A percentile compares a stretch with the other conserved stretches of the same genome.
Conservation (phyloP, 2,329 filamentous ascomycete species). For the Herpotrichia juniperi region DNA sequence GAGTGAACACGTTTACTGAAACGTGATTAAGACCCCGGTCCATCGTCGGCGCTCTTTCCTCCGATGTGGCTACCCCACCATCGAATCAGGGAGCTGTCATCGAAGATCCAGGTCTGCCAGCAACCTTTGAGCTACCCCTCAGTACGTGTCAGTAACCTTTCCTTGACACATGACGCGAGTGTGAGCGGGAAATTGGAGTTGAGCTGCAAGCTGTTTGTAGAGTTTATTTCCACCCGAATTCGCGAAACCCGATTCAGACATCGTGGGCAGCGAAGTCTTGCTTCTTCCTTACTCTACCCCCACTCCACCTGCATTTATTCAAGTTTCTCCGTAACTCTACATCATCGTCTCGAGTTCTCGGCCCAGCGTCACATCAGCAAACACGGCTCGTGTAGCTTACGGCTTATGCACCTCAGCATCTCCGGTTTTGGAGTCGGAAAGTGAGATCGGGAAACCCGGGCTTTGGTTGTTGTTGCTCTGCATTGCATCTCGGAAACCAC, state of each 20-base stretch:
- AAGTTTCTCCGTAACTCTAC: neutral
- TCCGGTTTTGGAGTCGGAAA: no score
- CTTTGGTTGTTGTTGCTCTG: no score
- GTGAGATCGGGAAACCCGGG: no score
- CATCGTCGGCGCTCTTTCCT: neutral
- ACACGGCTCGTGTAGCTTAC: no score
- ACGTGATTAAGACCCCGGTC: neutral
- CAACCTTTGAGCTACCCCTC: conserved; percentile 1
- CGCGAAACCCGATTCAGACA: no score
- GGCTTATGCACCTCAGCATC: no score
- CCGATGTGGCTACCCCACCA: neutral
- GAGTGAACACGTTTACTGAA: neutral
- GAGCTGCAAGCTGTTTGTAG: neutral
- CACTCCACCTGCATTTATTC: neutral
- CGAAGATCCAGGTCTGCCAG: neutral
- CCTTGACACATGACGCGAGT: neutral
- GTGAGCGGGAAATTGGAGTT: neutral
- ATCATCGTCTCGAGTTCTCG: neutral
- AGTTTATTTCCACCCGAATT: neutral
- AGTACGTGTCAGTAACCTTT: neutral
- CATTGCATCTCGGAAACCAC: no score
- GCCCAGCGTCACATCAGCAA: neutral
- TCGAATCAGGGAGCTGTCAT: neutral
- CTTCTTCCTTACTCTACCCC: no score
- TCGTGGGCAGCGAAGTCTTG: no score